Evolutionary conservation across 106 monocot genomes (phyloP).

Genomic region (Alisma plantagoaquatica): DNA sequence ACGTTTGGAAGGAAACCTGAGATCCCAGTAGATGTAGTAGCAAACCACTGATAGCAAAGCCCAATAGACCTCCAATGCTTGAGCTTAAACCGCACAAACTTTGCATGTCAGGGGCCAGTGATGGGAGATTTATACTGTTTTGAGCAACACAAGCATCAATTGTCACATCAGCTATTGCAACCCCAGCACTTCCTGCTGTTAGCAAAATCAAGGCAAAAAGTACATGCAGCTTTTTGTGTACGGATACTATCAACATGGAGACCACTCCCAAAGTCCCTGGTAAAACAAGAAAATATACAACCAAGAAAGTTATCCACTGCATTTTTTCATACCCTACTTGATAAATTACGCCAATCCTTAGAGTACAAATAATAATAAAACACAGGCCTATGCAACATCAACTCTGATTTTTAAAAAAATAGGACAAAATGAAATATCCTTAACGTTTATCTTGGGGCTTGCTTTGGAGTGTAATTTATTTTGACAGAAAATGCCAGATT

Average conservation of each 20-base stretch:
- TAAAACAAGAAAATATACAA: no score
- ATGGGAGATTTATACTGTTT: slow-evolving; percentile 50
- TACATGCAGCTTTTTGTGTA: slow-evolving; percentile 19
- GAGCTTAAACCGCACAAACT: slow-evolving; percentile 63
- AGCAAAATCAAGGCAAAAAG: slow-evolving; percentile 33
- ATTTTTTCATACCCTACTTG: no score
- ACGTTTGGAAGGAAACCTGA: slow-evolving; percentile 26
- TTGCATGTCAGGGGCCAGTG: slow-evolving; percentile 79
- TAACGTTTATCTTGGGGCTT: no score
- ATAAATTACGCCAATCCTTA: neutral
- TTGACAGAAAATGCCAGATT: no score
- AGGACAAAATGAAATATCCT: no score
- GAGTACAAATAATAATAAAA: neutral
- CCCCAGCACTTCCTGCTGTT: slow-evolving; percentile 42
- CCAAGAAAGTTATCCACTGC: no score
- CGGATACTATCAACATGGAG: slow-evolving; percentile 44
- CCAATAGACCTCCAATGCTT: slow-evolving; percentile 64
- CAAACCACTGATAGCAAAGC: slow-evolving; percentile 56
- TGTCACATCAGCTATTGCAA: slow-evolving; percentile 74
- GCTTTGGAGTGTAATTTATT: no score
- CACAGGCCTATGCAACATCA: no score
- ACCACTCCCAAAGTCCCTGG: slow-evolving; percentile 48
- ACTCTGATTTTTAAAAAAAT: no score
- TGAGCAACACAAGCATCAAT: slow-evolving; percentile 70
- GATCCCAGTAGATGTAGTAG: slow-evolving; percentile 61